Conservation (phyloP, 106 monocot genomes). For the Posidonia australis region DNA sequence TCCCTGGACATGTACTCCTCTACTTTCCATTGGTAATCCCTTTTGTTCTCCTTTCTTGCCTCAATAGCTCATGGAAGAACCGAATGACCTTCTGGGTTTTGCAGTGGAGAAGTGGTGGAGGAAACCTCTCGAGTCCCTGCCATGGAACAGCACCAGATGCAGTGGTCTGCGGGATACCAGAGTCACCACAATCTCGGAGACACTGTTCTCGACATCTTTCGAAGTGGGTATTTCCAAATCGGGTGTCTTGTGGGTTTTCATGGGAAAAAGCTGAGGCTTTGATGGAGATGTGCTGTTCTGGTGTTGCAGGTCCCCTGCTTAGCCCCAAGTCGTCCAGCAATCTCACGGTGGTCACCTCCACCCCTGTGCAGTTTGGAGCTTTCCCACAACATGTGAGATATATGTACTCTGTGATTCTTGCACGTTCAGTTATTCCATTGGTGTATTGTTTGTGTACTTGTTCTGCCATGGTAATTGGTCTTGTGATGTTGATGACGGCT, state of each 20-base stretch:
- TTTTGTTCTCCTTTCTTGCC: neutral
- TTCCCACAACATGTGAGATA: conserved; percentile 21
- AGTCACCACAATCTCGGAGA: conserved; percentile 36
- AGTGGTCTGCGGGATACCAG: conserved; percentile 23
- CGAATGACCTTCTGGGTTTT: neutral
- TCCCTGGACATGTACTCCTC: conserved; percentile 37
- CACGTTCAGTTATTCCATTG: too few relatives aligned
- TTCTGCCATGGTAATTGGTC: neutral
- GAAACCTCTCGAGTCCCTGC: neutral
- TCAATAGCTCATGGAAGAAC: neutral
- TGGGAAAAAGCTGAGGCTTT: neutral
- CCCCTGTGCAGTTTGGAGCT: conserved; percentile 31
- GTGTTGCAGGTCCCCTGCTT: conserved; percentile 39
- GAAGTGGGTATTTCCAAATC: conserved; percentile 20
- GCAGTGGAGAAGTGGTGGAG: conserved; percentile 6
- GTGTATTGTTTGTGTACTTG: neutral
- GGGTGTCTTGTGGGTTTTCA: neutral
- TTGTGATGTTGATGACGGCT: neutral
- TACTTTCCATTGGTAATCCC: conserved; percentile 28
- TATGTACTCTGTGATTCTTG: too few relatives aligned
- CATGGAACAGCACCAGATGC: conserved; percentile 12
- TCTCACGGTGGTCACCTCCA: conserved; percentile 34
- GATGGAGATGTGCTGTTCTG: neutral
- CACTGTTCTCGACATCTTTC: conserved; percentile 37
- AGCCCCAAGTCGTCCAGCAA: conserved; percentile 67